A percentile compares a stretch with the other conserved stretches of the same genome.
phyloP scores from a whole-genome alignment of 1,284 basidiomycete species.

The Cutaneotrichosporon sp. region DNA sequence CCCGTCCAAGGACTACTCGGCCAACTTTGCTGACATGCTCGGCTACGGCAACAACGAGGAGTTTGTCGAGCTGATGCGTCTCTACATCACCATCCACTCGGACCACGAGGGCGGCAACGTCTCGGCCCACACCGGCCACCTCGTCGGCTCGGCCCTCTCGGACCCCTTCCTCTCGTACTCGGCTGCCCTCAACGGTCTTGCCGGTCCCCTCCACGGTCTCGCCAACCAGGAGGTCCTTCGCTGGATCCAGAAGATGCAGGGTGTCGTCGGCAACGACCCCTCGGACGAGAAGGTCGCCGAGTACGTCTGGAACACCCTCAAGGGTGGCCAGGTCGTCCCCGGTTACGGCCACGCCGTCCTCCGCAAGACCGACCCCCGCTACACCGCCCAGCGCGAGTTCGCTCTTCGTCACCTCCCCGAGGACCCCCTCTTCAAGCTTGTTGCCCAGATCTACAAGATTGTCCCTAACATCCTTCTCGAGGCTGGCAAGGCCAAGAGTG shows the following conservation, averaged over 20 bases:
- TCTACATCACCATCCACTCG: conserved; percentile 97
- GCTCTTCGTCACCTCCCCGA: conserved; percentile 81
- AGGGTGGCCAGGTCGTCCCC: conserved; percentile 84
- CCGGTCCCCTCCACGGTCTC: conserved; percentile 88
- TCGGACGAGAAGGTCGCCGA: conserved; percentile 80
- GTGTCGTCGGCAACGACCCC: conserved; percentile 72
- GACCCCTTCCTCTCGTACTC: conserved; percentile 96
- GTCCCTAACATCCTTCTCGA: conserved; percentile 89
- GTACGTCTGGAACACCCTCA: conserved; percentile 89
- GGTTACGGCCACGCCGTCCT: conserved; percentile 96
- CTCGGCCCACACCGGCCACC: conserved; percentile 91
- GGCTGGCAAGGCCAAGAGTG: conserved; percentile 85
- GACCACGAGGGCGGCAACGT: conserved; percentile 99
- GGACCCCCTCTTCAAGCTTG: conserved; percentile 87
- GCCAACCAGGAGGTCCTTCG: conserved; percentile 91
- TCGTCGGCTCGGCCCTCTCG: conserved; percentile 94
- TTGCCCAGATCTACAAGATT: conserved; percentile 86
- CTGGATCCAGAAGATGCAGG: conserved; percentile 85
- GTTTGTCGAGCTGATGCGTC: conserved; percentile 90
- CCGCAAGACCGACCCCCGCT: conserved; percentile 95
- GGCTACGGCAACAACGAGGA: conserved; percentile 84
- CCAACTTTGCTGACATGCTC: conserved; percentile 85
- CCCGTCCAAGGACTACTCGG: conserved; percentile 81
- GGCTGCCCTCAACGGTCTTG: conserved; percentile 91
- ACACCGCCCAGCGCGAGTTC: conserved; percentile 91